Base-by-base conservation (phyloP, 176 grass and related monocot species). In the Zoysia japonica region DNA sequence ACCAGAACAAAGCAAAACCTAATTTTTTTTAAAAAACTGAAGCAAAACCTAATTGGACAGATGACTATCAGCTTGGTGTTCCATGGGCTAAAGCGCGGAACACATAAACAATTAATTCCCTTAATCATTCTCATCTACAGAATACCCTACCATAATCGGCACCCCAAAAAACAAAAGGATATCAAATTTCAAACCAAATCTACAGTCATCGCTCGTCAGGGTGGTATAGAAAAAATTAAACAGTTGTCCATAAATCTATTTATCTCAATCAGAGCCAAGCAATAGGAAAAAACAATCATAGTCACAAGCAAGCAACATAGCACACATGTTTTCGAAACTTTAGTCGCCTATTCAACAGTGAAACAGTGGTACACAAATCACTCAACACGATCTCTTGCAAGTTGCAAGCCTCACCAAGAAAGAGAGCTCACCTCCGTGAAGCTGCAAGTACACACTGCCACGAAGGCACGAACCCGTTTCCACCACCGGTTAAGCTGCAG, bases 341-440 rank as follows among this genome's bases (percentile, higher is more conserved):
- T 54, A 46, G n/a, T 10, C 11, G 9, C 20, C 1, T 17, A 36
- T 16, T 71, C 5, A 44, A 36, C 9, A 55, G 59, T 9, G 28
- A 16, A 54, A 11, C 13, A 45, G 36, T 51, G 15, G 35, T 38
- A 5, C 13, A 55, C 6, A 8, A 60, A 61, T 4, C 12, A 5
- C 36, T 35, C 17, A 15, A 1, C 7, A 75, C 0, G 38, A 16
- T 19, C 37, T 51, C 10, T 61, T 50, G 11, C 2, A 51, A 50
- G 20, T 61, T 50, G 11, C 2, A 51, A 50, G 20, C 62, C 3
- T 38, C 44, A 50, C 44, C 11, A 37, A 37, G 13, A 39, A 69
- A 75, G 17, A 36, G 60, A 77, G 35, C 68, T 65, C 59, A 78
- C 83, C 76, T 65, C 48, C 1, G 47, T 64, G 20, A 74, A 69